A percentile compares a stretch with the other conserved stretches of the same genome.
These are phyloP conservation scores for Blepharisma stoltei DNA, from an alignment of 73 alveolate genomes.

Conservation along the genomic window DNA sequence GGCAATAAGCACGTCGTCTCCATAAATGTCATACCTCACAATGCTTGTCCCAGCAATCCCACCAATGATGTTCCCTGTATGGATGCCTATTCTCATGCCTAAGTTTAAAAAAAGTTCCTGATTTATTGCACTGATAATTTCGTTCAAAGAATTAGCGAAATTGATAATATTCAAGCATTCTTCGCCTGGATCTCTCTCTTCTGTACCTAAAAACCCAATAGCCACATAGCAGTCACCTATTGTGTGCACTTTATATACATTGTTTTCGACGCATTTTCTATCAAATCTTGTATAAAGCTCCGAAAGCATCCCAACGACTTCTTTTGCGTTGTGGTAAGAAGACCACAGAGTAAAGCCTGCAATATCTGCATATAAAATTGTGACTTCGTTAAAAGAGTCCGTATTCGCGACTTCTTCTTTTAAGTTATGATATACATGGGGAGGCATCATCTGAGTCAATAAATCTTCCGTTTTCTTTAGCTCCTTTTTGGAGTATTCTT, in stretches of 20 bases:
- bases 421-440: constrained; percentile 45
- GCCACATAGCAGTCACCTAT: constrained; percentile 96
- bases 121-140: constrained; percentile 79
- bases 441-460: constrained; percentile 49
- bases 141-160: constrained; percentile 91
- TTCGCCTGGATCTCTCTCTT: constrained; percentile 84
- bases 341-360: constrained; percentile 72
- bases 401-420: constrained; percentile 50
- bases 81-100: constrained; percentile 89
- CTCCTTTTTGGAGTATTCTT: constrained; percentile 19
- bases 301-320: constrained; percentile 82
- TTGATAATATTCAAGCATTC: constrained; percentile 85
- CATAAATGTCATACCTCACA: constrained; percentile 96
- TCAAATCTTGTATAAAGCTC: constrained; percentile 88
- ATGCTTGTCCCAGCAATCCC: constrained; percentile 84
- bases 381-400: constrained; percentile 79
- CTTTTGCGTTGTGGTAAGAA: constrained; percentile 71
- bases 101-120: constrained; percentile 61
- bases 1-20: constrained; percentile 94
- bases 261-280: constrained; percentile 79
- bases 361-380: constrained; percentile 90
- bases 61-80: constrained; percentile 75
- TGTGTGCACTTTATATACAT: constrained; percentile 94
- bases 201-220: constrained; percentile 87
- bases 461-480: constrained; percentile 36